Conservation (phyloP, 2,329 filamentous ascomycete genomes). For the Achaetomium macrosporum region DNA sequence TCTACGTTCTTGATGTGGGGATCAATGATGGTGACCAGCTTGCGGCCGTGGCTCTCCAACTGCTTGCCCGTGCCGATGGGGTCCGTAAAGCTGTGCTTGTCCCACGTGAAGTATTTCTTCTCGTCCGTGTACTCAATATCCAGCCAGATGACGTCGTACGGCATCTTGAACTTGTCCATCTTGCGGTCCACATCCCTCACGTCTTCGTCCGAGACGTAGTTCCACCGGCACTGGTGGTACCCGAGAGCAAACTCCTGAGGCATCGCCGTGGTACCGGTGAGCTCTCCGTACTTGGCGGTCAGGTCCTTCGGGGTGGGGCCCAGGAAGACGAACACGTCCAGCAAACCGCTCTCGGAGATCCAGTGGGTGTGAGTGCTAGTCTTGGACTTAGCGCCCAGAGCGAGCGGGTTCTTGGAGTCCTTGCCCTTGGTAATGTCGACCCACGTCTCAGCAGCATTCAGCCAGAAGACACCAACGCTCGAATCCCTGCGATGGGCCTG, state of each 20-base stretch:
- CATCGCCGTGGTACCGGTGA: slow-evolving; percentile 86
- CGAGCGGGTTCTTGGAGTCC: slow-evolving; percentile 66
- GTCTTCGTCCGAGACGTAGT: slow-evolving; percentile 95
- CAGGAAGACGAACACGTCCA: slow-evolving; percentile 93
- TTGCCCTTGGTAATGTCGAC: slow-evolving; percentile 85
- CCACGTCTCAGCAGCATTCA: slow-evolving; percentile 97
- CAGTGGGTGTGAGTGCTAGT: slow-evolving; percentile 87
- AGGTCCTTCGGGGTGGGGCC: slow-evolving; percentile 81
- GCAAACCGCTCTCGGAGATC: slow-evolving; percentile 85
- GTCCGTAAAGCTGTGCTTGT: slow-evolving; percentile 79
- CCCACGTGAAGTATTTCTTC: slow-evolving; percentile 98
- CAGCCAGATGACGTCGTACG: slow-evolving; percentile 98
- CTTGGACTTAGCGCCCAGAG: slow-evolving; percentile 62
- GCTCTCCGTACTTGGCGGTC: slow-evolving; percentile 74
- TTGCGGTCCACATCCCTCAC: slow-evolving; percentile 94
- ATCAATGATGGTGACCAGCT: slow-evolving; percentile 91
- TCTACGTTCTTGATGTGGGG: slow-evolving; percentile 94
- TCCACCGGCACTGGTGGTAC: slow-evolving; percentile 98
- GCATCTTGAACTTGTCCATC: slow-evolving; percentile 91
- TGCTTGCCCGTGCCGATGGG: slow-evolving; percentile 84
- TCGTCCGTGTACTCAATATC: slow-evolving; percentile 97
- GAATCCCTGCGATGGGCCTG: slow-evolving; percentile 92
- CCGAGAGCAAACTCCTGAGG: slow-evolving; percentile 88
- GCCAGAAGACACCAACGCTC: slow-evolving; percentile 93
- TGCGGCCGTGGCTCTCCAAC: slow-evolving; percentile 76